A percentile compares a stretch with the other conserved stretches of the same genome.
phyloP scores from a whole-genome alignment of 768 basidiomycete species.

The Suillus subluteus region DNA sequence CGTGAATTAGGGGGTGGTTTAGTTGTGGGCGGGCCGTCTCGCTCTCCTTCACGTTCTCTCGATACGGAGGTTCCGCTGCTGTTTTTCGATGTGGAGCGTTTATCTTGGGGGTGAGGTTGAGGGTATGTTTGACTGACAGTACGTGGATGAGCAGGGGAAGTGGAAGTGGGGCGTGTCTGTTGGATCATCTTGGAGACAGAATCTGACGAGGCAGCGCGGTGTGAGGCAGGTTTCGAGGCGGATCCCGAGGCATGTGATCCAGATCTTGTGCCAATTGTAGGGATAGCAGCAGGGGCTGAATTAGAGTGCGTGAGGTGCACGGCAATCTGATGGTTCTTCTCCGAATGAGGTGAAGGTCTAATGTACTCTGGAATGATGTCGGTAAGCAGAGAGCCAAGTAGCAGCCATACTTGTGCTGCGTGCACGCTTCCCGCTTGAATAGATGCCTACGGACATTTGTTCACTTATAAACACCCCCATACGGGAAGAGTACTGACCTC shows the following conservation, averaged over 20 bases:
- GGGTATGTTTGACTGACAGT: conserved; percentile 10
- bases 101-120: conserved; percentile 10
- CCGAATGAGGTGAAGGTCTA: conserved; percentile 25
- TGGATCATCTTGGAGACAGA: conserved; percentile 15
- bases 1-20: conserved; percentile 45
- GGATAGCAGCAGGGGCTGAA: conserved; percentile 47
- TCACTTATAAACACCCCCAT: too few species aligned
- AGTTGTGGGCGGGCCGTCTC: conserved; percentile 19
- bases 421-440: conserved; percentile 56
- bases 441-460: conserved; percentile 48
- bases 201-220: conserved; percentile 31
- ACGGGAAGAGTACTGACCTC: conserved; percentile 40
- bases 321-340: conserved; percentile 23
- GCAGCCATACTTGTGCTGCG: conserved; percentile 68
- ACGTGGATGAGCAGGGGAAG: conserved; percentile 31
- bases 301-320: conserved; percentile 38
- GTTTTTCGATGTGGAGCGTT: conserved; percentile 22
- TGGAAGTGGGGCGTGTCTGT: conserved; percentile 18
- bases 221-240: conserved; percentile 26
- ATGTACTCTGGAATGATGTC: conserved; percentile 47
- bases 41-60: conserved; percentile 22
- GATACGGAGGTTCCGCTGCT: conserved; percentile 32
- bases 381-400: conserved; percentile 60
- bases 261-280: conserved; percentile 23
- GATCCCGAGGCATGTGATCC: conserved; percentile 15